phyloP scores from a whole-genome alignment of 2,329 filamentous ascomycete genomes.

The Arthrobotrys musiformis region DNA sequence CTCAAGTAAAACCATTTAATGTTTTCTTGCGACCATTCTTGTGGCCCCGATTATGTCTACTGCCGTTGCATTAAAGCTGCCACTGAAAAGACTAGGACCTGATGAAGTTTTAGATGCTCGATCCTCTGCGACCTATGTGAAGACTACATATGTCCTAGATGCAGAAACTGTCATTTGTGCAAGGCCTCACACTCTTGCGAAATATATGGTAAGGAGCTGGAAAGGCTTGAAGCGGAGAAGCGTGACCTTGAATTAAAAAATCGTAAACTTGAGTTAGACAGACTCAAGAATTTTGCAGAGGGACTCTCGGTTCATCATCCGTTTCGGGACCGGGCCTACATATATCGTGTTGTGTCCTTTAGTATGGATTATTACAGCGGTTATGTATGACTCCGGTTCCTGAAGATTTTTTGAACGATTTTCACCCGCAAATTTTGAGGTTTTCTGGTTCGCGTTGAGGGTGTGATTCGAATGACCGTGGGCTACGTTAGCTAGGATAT shows the following conservation, averaged over 20 bases:
- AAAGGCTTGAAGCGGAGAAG: background rate
- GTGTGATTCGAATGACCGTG: too few species aligned
- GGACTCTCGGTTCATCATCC: background rate
- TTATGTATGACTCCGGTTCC: too few species aligned
- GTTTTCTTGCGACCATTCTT: background rate
- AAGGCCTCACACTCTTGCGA: background rate
- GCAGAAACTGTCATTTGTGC: background rate
- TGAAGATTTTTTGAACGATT: too few species aligned
- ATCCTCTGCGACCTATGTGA: background rate
- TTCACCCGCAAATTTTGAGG: too few species aligned
- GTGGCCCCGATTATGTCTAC: background rate
- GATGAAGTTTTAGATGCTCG: background rate
- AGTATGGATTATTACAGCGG: too few species aligned
- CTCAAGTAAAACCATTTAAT: background rate
- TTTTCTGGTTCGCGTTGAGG: too few species aligned
- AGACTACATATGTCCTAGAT: background rate
- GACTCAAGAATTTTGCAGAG: background rate
- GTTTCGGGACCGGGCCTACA: too few species aligned
- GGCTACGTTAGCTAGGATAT: slow-evolving; percentile 75
- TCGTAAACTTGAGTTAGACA: background rate
- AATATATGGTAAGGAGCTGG: background rate
- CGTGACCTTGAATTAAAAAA: background rate
- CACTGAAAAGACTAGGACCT: background rate
- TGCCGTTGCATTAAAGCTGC: background rate
- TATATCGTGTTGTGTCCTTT: too few species aligned